These are phyloP conservation scores for Neurospora sp. DNA, from an alignment of 495 filamentous ascomycete genomes.

Conservation along the genomic window DNA sequence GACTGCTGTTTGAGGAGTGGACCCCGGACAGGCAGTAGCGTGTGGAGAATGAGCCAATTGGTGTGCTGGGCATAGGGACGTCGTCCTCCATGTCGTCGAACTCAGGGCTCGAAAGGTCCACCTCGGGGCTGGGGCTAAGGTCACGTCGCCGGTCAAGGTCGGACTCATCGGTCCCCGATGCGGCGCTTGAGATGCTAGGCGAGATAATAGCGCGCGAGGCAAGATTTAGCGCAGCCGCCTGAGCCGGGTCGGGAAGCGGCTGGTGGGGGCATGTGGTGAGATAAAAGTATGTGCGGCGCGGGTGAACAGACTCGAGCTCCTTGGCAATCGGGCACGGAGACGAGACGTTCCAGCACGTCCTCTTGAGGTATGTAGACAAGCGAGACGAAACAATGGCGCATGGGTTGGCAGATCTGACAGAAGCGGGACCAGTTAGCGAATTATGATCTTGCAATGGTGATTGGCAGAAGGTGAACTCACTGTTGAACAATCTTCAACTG, in stretches of 20 bases:
- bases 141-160: slow-evolving; percentile 62
- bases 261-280: slow-evolving; percentile 77
- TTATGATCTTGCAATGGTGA: not conserved
- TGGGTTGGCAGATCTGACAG: slow-evolving; percentile 79
- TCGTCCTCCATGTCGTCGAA: slow-evolving; percentile 65
- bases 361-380: slow-evolving; percentile 78
- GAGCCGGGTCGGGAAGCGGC: slow-evolving; percentile 65
- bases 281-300: slow-evolving; percentile 92
- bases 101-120: slow-evolving; percentile 81
- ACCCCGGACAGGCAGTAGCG: slow-evolving; percentile 28
- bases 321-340: slow-evolving; percentile 84
- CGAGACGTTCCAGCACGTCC: slow-evolving; percentile 65
- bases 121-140: slow-evolving; percentile 81
- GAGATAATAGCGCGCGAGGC: slow-evolving; percentile 53
- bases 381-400: slow-evolving; percentile 90
- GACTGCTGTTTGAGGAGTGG: slow-evolving; percentile 14
- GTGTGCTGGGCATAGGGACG: slow-evolving; percentile 42
- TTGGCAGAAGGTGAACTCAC: slow-evolving; percentile 44
- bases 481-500: slow-evolving; percentile 79
- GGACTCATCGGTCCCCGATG: slow-evolving; percentile 56
- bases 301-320: slow-evolving; percentile 83
- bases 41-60: slow-evolving; percentile 47
- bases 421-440: slow-evolving; percentile 24
- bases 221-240: slow-evolving; percentile 26
- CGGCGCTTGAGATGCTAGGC: slow-evolving; percentile 70